A percentile compares a stretch with the other conserved stretches of the same genome.
These are phyloP conservation scores for Agroathelia rolfsii DNA, from an alignment of 1,284 basidiomycete species.

Conservation along the genomic window DNA sequence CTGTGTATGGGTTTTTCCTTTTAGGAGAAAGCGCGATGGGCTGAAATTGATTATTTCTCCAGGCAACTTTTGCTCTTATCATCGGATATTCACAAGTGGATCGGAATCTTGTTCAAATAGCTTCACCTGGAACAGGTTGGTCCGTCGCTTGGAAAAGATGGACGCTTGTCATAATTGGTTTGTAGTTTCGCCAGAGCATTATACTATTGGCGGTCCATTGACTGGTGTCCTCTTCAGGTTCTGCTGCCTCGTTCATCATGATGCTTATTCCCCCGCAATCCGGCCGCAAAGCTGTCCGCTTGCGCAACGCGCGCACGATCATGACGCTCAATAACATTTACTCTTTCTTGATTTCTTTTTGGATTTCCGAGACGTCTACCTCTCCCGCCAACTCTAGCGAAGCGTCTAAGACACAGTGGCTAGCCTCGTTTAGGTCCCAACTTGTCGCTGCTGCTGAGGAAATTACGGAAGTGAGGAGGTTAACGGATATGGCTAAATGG, in stretches of 20 bases:
- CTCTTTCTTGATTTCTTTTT: constrained; percentile 32
- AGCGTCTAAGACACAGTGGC: constrained; percentile 14
- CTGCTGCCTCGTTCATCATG: constrained; percentile 33
- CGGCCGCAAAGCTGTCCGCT: constrained; percentile 36
- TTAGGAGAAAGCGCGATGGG: background rate
- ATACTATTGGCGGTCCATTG: no score
- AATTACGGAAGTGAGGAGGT: constrained; percentile 24
- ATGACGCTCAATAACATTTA: constrained; percentile 31
- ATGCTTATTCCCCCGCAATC: constrained; percentile 44
- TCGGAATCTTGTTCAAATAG: constrained; percentile 33
- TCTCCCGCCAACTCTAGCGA: constrained; percentile 13
- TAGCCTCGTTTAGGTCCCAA: constrained; percentile 20
- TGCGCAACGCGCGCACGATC: constrained; percentile 33
- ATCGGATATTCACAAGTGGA: constrained; percentile 59
- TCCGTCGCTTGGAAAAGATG: constrained; percentile 43
- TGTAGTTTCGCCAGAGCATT: constrained; percentile 5
- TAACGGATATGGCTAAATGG: constrained; percentile 33
- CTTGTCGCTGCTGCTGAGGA: constrained; percentile 28
- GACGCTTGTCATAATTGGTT: constrained; percentile 36
- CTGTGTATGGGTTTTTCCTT: constrained; percentile 20
- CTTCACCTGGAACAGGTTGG: constrained; percentile 44
- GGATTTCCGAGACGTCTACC: constrained; percentile 24
- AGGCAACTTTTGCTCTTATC: constrained; percentile 35
- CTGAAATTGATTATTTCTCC: constrained; percentile 1
- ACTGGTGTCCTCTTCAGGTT: constrained; percentile 20